Evolutionary conservation across 2,329 filamentous ascomycete species (phyloP).

Genomic region (Zasmidium cellare): DNA sequence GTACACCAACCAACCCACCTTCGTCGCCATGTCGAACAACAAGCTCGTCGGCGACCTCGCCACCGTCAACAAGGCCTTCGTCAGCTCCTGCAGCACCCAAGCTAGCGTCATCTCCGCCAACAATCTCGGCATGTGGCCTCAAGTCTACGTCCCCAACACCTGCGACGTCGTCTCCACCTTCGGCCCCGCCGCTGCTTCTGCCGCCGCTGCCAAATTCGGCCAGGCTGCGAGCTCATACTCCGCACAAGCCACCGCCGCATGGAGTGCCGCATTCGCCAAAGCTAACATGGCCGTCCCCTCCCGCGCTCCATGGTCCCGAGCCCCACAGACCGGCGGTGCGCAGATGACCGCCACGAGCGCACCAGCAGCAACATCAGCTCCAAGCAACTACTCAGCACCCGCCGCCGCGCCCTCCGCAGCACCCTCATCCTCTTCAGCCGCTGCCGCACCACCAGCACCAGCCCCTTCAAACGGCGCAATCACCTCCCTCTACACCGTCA

Average conservation of each 20-base stretch:
- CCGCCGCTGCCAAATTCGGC: slow-evolving; percentile 10
- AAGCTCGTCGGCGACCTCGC: slow-evolving; percentile 18
- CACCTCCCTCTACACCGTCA: slow-evolving; percentile 11
- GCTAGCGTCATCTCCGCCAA: slow-evolving; percentile 18
- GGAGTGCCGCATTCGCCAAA: slow-evolving; percentile 15
- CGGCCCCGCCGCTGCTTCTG: slow-evolving; percentile 20
- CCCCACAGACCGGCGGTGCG: background rate
- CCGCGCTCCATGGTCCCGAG: slow-evolving; percentile 12
- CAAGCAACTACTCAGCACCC: background rate
- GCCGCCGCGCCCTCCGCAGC: background rate
- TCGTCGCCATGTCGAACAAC: slow-evolving; percentile 24
- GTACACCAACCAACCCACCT: slow-evolving; percentile 30
- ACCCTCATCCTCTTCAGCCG: background rate
- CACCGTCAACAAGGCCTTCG: slow-evolving; percentile 19
- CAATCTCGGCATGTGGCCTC: slow-evolving; percentile 20
- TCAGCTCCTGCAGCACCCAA: slow-evolving; percentile 23
- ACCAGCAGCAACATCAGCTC: slow-evolving; percentile 2
- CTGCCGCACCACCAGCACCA: background rate
- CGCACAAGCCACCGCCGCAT: slow-evolving; percentile 11
- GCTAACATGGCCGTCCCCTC: slow-evolving; percentile 14
- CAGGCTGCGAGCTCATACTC: slow-evolving; percentile 19
- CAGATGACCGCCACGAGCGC: slow-evolving; percentile 5
- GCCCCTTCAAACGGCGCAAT: background rate
- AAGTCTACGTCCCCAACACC: slow-evolving; percentile 25
- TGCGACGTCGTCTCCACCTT: slow-evolving; percentile 22